phyloP scores from a whole-genome alignment of 345 rosid species.

The Melaleuca alternifolia region DNA sequence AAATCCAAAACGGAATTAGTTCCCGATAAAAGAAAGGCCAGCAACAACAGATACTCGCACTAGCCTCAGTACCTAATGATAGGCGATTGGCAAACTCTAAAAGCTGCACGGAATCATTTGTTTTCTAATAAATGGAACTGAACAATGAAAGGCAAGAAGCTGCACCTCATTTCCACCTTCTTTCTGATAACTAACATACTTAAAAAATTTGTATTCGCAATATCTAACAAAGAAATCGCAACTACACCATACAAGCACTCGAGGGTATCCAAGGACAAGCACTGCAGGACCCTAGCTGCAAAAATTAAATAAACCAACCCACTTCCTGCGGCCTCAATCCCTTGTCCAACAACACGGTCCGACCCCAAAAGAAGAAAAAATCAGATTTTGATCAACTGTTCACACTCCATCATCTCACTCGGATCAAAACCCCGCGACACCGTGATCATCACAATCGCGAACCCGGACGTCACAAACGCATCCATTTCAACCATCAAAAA shows the following conservation, averaged over 20 bases:
- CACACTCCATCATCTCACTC: background rate
- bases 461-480: background rate
- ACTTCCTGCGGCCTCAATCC: background rate
- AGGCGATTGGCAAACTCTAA: background rate
- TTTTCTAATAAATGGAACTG: accelerated
- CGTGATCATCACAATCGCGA: background rate
- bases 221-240: background rate
- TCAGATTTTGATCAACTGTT: background rate
- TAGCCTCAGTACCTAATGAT: background rate
- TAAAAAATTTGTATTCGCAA: background rate
- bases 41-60: background rate
- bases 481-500: too few species aligned
- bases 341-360: background rate
- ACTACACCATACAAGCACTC: background rate
- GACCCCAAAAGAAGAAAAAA: background rate
- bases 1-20: accelerated
- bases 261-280: background rate
- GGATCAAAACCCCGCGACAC: background rate
- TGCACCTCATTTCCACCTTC: background rate
- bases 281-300: too few species aligned
- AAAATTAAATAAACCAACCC: background rate
- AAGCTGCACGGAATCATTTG: background rate
- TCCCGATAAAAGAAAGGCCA: background rate
- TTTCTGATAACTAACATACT: background rate
- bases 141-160: background rate